Evolutionary conservation across 1,139 yeast genomes (phyloP).

Genomic region (Candida sp.): DNA sequence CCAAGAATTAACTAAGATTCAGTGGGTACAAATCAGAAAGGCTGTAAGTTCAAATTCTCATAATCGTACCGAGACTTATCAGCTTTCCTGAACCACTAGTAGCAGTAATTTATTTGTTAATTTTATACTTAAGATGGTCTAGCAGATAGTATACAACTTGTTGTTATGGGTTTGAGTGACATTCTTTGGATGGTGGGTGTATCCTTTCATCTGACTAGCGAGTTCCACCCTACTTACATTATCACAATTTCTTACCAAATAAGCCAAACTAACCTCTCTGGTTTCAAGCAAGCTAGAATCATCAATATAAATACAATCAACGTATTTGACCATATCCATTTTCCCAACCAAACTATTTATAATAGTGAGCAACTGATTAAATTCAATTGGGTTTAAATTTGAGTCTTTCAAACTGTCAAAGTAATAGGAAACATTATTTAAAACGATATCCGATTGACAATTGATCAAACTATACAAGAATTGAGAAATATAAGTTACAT

Average conservation of each 20-base stretch:
- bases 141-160: too few relatives aligned
- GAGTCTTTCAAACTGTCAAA: conserved; percentile 17
- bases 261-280: conserved; percentile 27
- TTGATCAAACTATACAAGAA: conserved; percentile 12
- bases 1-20: too few relatives aligned
- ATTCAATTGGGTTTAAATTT: conserved; percentile 32
- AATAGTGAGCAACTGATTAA: conserved; percentile 28
- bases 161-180: too few relatives aligned
- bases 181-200: too few relatives aligned
- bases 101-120: too few relatives aligned
- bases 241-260: conserved; percentile 31
- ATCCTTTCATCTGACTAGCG: conserved; percentile 9
- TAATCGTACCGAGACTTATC: too few relatives aligned
- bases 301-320: conserved; percentile 21
- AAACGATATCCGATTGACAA: conserved; percentile 4
- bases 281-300: conserved; percentile 31
- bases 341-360: conserved; percentile 37
- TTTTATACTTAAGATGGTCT: too few relatives aligned
- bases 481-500: conserved; percentile 29
- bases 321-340: conserved; percentile 12
- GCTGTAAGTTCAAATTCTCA: too few relatives aligned
- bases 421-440: conserved; percentile 31
- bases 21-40: too few relatives aligned
- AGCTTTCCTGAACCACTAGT: too few relatives aligned
- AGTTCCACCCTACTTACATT: conserved; percentile 30